Base-by-base conservation (phyloP, 2,329 filamentous ascomycete species). In the Rasamsonia emersonii region DNA sequence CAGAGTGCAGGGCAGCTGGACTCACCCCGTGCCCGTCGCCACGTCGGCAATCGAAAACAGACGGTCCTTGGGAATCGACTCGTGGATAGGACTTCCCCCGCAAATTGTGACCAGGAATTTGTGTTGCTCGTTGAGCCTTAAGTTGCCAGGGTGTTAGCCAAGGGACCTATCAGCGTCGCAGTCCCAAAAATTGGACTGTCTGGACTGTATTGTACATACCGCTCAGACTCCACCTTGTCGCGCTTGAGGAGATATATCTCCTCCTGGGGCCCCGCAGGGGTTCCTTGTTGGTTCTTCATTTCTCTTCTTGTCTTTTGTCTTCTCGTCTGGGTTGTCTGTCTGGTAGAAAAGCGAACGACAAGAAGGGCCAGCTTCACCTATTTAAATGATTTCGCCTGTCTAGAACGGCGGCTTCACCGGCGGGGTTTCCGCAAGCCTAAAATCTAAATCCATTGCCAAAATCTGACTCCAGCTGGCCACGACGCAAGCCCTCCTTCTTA, bases 1-100 rank as follows among this genome's bases (percentile, higher is more conserved):
- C 27, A 18, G 13, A 14, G 25, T 18, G 2, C 9, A 26, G 19
- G 16, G 15, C 18, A 9, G 13, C 11, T 14, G 11, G 19, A 38
- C 34, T 13, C 42, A 52, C 49, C 51, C 51, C 3, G 50, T 54
- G 4, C 50, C 51, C n/a, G 50, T 51, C 3, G 40, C 51, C 5
- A 51, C 13, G 21, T 54, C 51, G 7, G 50, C 50, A 7, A 54
- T 28, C 3, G 39, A 18, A 2, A 33, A 35, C 8, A 53, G 26
- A 1, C 35, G 25, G 4, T 38, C 37, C 8, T 24, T 33, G 0
- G 47, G 38, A 13, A 54, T 53, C 1, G 39, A 38, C 26, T 45
- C 51, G 35, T 58, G 49, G 31, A 38, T 23, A 3, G 43, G 29
- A 2, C 33, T 31, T 3, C 36, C 33, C 6, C 43, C 41, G 18